A percentile compares a stretch with the other conserved stretches of the same genome.
Evolutionary conservation across 2,329 filamentous ascomycete genomes (phyloP).

Genomic region (Epichloe amarillans): DNA sequence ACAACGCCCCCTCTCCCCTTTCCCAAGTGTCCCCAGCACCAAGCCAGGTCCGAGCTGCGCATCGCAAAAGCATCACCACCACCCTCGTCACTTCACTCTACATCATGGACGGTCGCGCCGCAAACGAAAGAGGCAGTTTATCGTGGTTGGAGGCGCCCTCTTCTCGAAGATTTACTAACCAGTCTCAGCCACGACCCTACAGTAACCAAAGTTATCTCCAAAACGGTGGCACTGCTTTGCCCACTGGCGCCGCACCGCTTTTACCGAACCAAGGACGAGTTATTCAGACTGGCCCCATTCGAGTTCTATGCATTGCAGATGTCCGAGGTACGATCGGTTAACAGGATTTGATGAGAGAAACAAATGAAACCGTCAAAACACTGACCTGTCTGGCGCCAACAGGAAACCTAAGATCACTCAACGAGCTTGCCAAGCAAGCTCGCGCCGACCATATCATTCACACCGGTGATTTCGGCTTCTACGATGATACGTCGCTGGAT

Average conservation of each 20-base stretch:
- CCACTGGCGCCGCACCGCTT: slow-evolving; percentile 48
- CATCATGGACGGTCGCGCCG: slow-evolving; percentile 2
- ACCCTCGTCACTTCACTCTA: not conserved
- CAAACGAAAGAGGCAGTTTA: not conserved
- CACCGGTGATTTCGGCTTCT: slow-evolving; percentile 98
- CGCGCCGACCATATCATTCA: slow-evolving; percentile 96
- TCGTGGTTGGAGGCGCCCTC: not conserved
- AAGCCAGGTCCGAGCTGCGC: not conserved
- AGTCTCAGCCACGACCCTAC: slow-evolving; percentile 27
- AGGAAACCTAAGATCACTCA: slow-evolving; percentile 93
- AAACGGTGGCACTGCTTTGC: slow-evolving; percentile 44
- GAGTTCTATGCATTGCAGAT: slow-evolving; percentile 58
- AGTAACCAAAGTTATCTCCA: slow-evolving; percentile 46
- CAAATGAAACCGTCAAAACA: not conserved
- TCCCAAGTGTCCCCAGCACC: not conserved
- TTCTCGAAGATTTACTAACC: slow-evolving; percentile 12
- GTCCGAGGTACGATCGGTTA: slow-evolving; percentile 44
- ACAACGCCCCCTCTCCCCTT: slow-evolving; percentile 5
- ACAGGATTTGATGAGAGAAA: not conserved
- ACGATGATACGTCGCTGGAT: slow-evolving; percentile 89
- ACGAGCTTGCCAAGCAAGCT: slow-evolving; percentile 89
- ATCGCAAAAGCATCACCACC: not conserved
- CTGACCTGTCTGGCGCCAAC: slow-evolving; percentile 3
- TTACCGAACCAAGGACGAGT: slow-evolving; percentile 55
- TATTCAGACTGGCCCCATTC: slow-evolving; percentile 50